Conservation (phyloP, 345 rosid genomes). For the Erucastrum elatum region DNA sequence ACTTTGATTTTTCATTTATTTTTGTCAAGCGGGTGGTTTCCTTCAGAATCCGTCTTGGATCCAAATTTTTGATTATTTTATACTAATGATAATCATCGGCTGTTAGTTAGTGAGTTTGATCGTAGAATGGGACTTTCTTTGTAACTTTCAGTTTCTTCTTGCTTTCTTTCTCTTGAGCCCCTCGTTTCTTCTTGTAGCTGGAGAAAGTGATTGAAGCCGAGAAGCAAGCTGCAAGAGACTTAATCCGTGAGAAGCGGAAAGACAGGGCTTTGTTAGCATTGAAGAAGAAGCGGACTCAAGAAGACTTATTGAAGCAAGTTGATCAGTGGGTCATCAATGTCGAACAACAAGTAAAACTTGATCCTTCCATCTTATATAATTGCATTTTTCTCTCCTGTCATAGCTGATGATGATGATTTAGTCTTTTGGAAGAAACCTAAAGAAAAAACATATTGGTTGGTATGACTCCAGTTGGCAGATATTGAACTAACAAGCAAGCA, state of each 20-base stretch:
- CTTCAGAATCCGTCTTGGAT: neutral
- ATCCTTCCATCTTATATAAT: too few relatives aligned
- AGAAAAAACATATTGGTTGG: neutral
- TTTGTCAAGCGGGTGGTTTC: neutral
- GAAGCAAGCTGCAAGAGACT: constrained; percentile 82
- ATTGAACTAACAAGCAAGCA: constrained; percentile 94
- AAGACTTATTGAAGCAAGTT: constrained; percentile 87
- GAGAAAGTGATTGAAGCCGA: constrained; percentile 85
- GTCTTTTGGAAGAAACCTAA: neutral
- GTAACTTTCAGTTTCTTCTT: neutral
- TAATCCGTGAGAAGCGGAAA: constrained; percentile 80
- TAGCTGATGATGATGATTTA: too few relatives aligned
- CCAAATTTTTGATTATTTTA: neutral
- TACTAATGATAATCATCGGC: neutral
- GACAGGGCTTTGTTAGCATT: constrained; percentile 88
- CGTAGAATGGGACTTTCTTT: neutral
- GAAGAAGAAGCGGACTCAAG: constrained; percentile 95
- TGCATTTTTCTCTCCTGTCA: too few relatives aligned
- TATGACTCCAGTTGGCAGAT: constrained; percentile 72
- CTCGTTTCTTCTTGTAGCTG: constrained; percentile 50
- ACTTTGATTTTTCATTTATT: neutral
- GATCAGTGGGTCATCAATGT: constrained; percentile 93
- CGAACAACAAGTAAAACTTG: constrained; percentile 73
- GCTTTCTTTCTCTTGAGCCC: neutral
- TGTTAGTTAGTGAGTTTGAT: neutral